phyloP scores from a whole-genome alignment of 2,329 filamentous ascomycete genomes.

The Intubia oerlemansii region DNA sequence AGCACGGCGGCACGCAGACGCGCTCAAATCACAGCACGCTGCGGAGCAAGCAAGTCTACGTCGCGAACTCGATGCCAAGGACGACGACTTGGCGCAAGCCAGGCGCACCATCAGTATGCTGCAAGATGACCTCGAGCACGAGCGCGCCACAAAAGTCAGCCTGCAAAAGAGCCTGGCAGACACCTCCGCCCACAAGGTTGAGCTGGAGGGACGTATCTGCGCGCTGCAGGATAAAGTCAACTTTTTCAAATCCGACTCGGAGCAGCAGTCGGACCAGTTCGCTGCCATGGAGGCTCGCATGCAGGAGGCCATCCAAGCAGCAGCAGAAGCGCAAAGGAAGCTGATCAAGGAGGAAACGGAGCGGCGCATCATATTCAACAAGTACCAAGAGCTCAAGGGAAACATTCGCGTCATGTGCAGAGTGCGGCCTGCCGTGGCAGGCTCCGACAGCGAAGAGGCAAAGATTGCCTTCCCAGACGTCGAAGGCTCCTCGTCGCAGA shows the following conservation, averaged over 20 bases:
- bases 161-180: slow-evolving; percentile 33
- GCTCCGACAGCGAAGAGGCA: slow-evolving; percentile 41
- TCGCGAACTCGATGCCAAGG: neutral
- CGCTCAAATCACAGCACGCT: no score
- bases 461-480: slow-evolving; percentile 62
- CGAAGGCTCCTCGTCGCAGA: slow-evolving; percentile 70
- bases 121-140: slow-evolving; percentile 32
- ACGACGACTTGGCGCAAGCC: neutral
- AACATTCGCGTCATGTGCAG: slow-evolving; percentile 98
- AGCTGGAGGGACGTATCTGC: slow-evolving; percentile 53
- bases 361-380: slow-evolving; percentile 82
- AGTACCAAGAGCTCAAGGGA: slow-evolving; percentile 91
- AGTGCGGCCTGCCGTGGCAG: slow-evolving; percentile 52
- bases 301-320: slow-evolving; percentile 51
- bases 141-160: slow-evolving; percentile 37
- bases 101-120: slow-evolving; percentile 18
- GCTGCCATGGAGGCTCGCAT: slow-evolving; percentile 61
- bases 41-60: no score
- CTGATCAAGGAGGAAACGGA: slow-evolving; percentile 81
- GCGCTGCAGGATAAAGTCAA: slow-evolving; percentile 65
- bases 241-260: slow-evolving; percentile 75
- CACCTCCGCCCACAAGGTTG: slow-evolving; percentile 36
- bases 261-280: slow-evolving; percentile 74
- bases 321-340: slow-evolving; percentile 54
- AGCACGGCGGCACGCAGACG: no score